Conservation (phyloP, 176 grass and related monocot genomes). For the Carex cristatella region DNA sequence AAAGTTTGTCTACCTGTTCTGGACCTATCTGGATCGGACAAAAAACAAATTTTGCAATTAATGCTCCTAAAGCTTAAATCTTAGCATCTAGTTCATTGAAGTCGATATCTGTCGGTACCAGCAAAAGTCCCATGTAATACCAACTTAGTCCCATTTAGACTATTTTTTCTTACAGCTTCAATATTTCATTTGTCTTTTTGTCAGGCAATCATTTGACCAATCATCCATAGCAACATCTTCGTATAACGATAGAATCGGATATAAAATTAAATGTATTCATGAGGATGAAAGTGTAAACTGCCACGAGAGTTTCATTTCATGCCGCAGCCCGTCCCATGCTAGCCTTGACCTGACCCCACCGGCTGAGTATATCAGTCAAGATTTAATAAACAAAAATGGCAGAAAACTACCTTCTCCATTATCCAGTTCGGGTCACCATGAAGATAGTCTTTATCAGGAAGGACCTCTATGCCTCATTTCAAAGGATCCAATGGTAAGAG, state of each 20-base stretch:
- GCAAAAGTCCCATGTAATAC: neutral
- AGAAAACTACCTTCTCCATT: neutral
- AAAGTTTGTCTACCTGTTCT: neutral
- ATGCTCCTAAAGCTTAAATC: neutral
- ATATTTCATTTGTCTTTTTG: neutral
- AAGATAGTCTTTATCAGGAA: neutral
- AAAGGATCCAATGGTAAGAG: neutral
- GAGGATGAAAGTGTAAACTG: constrained; percentile 22
- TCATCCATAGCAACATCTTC: neutral
- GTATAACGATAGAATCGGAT: constrained; percentile 1
- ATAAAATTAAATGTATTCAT: constrained; percentile 28
- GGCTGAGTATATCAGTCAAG: neutral
- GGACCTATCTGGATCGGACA: neutral
- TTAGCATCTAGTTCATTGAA: neutral
- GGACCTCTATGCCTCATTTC: neutral
- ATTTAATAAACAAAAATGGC: neutral
- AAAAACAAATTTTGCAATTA: neutral
- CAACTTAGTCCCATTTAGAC: neutral
- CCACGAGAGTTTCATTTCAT: constrained; percentile 36
- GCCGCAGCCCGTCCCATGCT: constrained; percentile 41
- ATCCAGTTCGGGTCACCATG: neutral
- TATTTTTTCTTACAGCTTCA: constrained; percentile 3
- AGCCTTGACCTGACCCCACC: neutral
- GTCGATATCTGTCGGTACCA: neutral
- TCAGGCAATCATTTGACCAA: neutral